Conservation (phyloP, 805 yeast genomes). For the Cyberlindnera suaveolens region DNA sequence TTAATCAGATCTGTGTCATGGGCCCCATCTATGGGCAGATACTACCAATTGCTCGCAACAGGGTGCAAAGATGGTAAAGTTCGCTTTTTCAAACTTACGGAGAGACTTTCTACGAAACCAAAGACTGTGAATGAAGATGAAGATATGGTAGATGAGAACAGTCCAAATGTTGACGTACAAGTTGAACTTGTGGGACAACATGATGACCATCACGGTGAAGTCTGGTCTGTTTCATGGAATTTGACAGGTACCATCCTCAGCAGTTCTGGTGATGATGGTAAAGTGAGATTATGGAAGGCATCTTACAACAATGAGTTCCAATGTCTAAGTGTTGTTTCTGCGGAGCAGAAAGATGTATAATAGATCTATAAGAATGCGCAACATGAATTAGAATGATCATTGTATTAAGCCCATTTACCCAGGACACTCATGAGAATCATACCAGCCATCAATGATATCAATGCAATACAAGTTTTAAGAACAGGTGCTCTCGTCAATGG, state of each 20-base stretch:
- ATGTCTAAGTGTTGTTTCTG: constrained; percentile 81
- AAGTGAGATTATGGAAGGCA: constrained; percentile 86
- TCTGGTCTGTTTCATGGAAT: constrained; percentile 97
- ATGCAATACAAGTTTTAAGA: constrained; percentile 37
- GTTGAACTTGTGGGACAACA: constrained; percentile 62
- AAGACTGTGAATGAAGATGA: constrained; percentile 9
- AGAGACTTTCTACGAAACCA: constrained; percentile 23
- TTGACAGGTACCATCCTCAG: constrained; percentile 87
- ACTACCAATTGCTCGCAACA: constrained; percentile 84
- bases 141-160: constrained; percentile 19
- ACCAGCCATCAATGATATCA: constrained; percentile 48
- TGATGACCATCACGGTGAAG: constrained; percentile 79
- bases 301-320: constrained; percentile 80
- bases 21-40: constrained; percentile 96
- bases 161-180: constrained; percentile 26
- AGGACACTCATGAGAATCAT: constrained; percentile 67
- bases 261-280: constrained; percentile 94
- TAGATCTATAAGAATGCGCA: too few relatives aligned
- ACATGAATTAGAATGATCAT: neutral
- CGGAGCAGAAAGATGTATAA: constrained; percentile 32
- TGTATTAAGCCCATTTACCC: constrained; percentile 60
- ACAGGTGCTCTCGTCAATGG: constrained; percentile 48
- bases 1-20: constrained; percentile 84
- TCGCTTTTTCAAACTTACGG: constrained; percentile 72
- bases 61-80: constrained; percentile 94